These are phyloP conservation scores for Stephania japonica DNA, from an alignment of 164 flowering plant genomes.

Conservation along the genomic window DNA sequence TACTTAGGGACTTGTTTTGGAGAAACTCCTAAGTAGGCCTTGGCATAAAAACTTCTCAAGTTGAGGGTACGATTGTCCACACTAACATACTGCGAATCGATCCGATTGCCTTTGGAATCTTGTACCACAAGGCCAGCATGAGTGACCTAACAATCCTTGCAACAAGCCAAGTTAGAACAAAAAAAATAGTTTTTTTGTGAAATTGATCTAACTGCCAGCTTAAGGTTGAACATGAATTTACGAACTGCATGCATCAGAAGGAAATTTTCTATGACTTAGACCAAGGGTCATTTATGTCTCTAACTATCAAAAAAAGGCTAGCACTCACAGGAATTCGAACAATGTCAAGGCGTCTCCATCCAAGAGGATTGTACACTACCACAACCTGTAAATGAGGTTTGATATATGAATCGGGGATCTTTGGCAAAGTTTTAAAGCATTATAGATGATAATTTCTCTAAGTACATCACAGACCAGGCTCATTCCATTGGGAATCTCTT, in stretches of 20 bases:
- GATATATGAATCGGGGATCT: neutral
- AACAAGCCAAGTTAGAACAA: neutral
- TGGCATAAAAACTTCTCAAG: conserved; percentile 51
- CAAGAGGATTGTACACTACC: conserved; percentile 84
- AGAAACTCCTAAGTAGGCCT: conserved; percentile 58
- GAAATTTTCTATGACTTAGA: neutral
- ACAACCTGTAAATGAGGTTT: conserved; percentile 45
- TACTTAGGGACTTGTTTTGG: conserved; percentile 42
- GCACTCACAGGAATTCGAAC: conserved; percentile 71
- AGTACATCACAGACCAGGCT: conserved; percentile 44
- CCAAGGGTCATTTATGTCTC: neutral
- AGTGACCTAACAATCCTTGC: conserved; percentile 39
- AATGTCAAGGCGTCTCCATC: conserved; percentile 70
- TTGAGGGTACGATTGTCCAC: conserved; percentile 61
- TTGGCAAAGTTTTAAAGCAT: neutral
- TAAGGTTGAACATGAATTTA: neutral
- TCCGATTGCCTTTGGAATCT: conserved; percentile 49
- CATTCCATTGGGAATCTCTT: conserved; percentile 48
- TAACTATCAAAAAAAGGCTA: conserved; percentile 3
- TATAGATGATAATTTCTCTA: neutral
- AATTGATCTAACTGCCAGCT: neutral
- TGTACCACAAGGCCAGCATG: conserved; percentile 47
- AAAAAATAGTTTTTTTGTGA: neutral
- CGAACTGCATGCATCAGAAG: neutral
- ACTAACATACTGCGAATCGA: conserved; percentile 50